Conservation (phyloP, 2,329 filamentous ascomycete genomes). For the Xylaria sp. region DNA sequence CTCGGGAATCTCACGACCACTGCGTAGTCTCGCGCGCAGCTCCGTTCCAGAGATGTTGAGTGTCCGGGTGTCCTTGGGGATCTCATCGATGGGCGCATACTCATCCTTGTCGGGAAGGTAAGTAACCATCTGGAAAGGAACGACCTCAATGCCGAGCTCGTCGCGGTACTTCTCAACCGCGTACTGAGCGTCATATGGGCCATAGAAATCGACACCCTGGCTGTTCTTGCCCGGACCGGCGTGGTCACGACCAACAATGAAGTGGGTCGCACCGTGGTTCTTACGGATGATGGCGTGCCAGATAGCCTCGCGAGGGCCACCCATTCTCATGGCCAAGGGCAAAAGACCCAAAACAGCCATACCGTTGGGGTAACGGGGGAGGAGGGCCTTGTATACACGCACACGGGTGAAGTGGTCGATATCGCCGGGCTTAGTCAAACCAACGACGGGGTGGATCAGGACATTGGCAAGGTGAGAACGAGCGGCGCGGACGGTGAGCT, state of each 20-base stretch:
- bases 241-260: slow-evolving; percentile 98
- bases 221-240: slow-evolving; percentile 98
- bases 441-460: slow-evolving; percentile 97
- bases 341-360: slow-evolving; percentile 97
- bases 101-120: slow-evolving; percentile 97
- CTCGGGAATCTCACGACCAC: slow-evolving; percentile 90
- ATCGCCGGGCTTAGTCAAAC: slow-evolving; percentile 96
- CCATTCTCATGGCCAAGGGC: slow-evolving; percentile 98
- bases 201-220: slow-evolving; percentile 94
- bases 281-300: slow-evolving; percentile 99
- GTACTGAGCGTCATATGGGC: slow-evolving; percentile 93
- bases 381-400: slow-evolving; percentile 93
- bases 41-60: slow-evolving; percentile 85
- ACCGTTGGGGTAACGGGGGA: slow-evolving; percentile 95
- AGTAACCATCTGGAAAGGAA: slow-evolving; percentile 99
- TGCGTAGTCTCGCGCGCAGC: slow-evolving; percentile 84
- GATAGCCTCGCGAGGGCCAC: slow-evolving; percentile 93
- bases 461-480: slow-evolving; percentile 96
- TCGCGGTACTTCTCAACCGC: slow-evolving; percentile 94
- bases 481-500: slow-evolving; percentile 94
- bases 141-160: slow-evolving; percentile 97
- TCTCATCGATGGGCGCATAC: slow-evolving; percentile 90
- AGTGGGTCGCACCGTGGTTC: slow-evolving; percentile 98
- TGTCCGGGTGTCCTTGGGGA: slow-evolving; percentile 75
- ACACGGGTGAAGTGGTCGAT: slow-evolving; percentile 99